These are phyloP conservation scores for Eucalyptus marginata DNA, from an alignment of 345 rosid genomes.

Conservation along the genomic window DNA sequence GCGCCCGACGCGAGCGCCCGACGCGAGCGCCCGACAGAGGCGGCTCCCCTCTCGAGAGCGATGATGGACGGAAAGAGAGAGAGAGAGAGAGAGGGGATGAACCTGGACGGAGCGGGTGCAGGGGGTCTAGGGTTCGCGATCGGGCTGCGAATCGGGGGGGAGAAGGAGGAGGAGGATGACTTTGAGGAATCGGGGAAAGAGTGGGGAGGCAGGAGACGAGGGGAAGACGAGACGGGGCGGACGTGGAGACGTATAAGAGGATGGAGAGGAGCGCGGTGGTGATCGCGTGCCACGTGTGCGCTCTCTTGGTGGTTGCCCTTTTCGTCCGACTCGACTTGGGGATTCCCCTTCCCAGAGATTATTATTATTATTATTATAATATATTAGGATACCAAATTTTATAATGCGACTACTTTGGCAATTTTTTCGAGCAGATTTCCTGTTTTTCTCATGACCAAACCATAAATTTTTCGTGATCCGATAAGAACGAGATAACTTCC, in stretches of 20 bases:
- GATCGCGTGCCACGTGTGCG: not conserved
- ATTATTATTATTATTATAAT: not conserved
- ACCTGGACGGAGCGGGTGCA: not conserved
- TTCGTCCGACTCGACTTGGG: not conserved
- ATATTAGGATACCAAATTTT: not conserved
- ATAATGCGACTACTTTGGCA: not conserved
- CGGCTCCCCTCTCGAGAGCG: not conserved
- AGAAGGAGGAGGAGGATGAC: too few relatives aligned
- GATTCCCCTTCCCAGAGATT: not conserved
- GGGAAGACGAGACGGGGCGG: not conserved
- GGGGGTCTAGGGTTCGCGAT: not conserved
- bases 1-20: not conserved
- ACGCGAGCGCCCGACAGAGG: not conserved
- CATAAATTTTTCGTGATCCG: not conserved
- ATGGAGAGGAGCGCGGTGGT: not conserved
- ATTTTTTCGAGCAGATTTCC: not conserved
- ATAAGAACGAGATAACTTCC: not conserved
- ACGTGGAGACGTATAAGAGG: not conserved
- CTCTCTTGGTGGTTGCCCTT: too few relatives aligned
- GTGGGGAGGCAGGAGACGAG: not conserved
- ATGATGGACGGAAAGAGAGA: not conserved
- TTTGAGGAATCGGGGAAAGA: not conserved
- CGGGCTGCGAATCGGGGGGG: not conserved
- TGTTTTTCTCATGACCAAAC: not conserved
- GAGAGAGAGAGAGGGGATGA: not conserved